Conservation (phyloP, 78 protist species). For the Speleostelium caveatum region DNA sequence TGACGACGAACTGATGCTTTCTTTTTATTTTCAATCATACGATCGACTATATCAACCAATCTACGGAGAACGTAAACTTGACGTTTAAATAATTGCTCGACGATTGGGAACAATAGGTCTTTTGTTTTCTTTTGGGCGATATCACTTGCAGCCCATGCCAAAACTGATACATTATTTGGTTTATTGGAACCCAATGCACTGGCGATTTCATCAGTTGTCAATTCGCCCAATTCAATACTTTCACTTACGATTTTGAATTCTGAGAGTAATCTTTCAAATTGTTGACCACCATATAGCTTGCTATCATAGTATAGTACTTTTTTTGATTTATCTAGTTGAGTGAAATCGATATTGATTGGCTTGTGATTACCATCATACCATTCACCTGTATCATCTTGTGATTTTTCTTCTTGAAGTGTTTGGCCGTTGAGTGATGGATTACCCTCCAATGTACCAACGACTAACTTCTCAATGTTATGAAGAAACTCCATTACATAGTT, state of each 20-base stretch:
- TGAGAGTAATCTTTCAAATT: conserved; percentile 76
- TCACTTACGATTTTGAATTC: conserved; percentile 73
- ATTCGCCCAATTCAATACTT: conserved; percentile 29
- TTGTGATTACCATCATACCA: conserved; percentile 68
- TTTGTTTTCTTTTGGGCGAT: conserved; percentile 72
- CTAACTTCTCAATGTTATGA: conserved; percentile 76
- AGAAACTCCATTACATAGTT: conserved; percentile 79
- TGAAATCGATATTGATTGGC: background rate
- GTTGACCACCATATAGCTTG: conserved; percentile 86
- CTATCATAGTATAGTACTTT: conserved; percentile 31
- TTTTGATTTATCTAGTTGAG: conserved; percentile 3
- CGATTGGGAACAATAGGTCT: conserved; percentile 51
- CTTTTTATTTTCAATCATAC: conserved; percentile 79
- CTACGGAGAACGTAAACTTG: conserved; percentile 75
- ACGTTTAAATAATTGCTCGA: conserved; percentile 75
- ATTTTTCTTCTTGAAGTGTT: conserved; percentile 76
- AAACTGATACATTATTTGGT: conserved; percentile 44
- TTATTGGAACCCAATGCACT: conserved; percentile 67
- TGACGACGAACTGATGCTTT: conserved; percentile 56
- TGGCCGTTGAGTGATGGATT: conserved; percentile 83
- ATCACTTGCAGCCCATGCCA: conserved; percentile 86
- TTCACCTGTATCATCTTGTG: conserved; percentile 83
- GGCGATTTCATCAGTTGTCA: conserved; percentile 64
- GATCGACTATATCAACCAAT: conserved; percentile 83
- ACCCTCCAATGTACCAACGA: conserved; percentile 81